These are phyloP conservation scores for Vigna nakashimae DNA, from an alignment of 306 rosid genomes.

Conservation along the genomic window DNA sequence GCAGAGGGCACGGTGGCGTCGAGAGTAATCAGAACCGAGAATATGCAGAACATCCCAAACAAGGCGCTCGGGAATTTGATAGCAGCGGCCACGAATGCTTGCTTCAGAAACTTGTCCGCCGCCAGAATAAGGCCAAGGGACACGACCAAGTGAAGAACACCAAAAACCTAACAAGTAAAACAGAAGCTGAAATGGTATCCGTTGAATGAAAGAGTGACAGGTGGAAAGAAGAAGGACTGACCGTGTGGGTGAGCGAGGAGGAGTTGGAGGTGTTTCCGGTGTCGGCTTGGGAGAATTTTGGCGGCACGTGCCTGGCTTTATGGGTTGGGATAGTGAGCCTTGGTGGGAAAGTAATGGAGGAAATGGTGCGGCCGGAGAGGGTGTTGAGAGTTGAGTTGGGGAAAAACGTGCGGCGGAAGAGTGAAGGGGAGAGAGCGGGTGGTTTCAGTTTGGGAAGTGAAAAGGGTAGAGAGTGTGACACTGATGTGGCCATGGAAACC, in stretches of 20 bases:
- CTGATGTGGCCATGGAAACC: slow-evolving; percentile 62
- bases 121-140: slow-evolving; percentile 81
- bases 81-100: slow-evolving; percentile 75
- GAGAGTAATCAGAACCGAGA: slow-evolving; percentile 68
- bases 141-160: slow-evolving; percentile 64
- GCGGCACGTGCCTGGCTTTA: slow-evolving; percentile 39
- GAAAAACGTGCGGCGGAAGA: slow-evolving; percentile 9
- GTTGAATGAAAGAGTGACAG: slow-evolving; percentile 2
- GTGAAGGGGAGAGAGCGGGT: background rate
- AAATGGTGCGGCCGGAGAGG: slow-evolving; percentile 26
- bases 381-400: slow-evolving; percentile 41
- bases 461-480: slow-evolving; percentile 36
- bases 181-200: background rate
- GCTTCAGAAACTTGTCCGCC: slow-evolving; percentile 64
- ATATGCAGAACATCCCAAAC: slow-evolving; percentile 97
- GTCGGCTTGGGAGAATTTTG: slow-evolving; percentile 58
- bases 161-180: slow-evolving; percentile 56
- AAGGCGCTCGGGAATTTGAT: slow-evolving; percentile 93
- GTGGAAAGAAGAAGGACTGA: slow-evolving; percentile 49
- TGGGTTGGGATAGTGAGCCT: slow-evolving; percentile 46
- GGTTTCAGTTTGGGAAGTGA: slow-evolving; percentile 44
- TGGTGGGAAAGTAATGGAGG: slow-evolving; percentile 35
- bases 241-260: slow-evolving; percentile 59
- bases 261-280: slow-evolving; percentile 56
- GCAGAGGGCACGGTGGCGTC: slow-evolving; percentile 75